Evolutionary conservation across 768 basidiomycete genomes (phyloP).

Genomic region (Leccinellum albellum): DNA sequence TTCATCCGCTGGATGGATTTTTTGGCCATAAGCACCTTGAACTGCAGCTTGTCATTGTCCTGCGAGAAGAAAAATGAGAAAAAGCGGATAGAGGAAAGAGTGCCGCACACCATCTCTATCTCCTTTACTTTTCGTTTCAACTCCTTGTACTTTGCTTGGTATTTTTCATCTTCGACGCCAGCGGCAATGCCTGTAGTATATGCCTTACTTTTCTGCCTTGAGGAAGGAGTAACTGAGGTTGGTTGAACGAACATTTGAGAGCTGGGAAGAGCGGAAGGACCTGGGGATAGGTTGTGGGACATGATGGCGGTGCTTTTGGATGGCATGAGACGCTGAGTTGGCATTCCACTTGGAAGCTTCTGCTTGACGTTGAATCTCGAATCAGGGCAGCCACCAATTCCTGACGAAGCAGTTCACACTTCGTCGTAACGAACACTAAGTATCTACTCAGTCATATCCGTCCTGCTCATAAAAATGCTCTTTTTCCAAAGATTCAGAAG

Average conservation of each 20-base stretch:
- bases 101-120: constrained; percentile 66
- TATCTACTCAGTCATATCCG: not conserved
- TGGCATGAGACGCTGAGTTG: constrained; percentile 29
- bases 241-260: constrained; percentile 35
- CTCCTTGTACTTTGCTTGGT: constrained; percentile 85
- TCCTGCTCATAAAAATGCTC: not conserved
- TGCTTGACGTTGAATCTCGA: constrained; percentile 28
- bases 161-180: constrained; percentile 81
- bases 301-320: constrained; percentile 47
- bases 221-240: constrained; percentile 27
- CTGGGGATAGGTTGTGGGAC: constrained; percentile 62
- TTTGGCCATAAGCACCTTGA: constrained; percentile 76
- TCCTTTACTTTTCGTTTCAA: constrained; percentile 85
- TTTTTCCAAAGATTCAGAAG: not conserved
- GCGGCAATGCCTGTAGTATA: constrained; percentile 64
- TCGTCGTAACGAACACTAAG: not conserved
- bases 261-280: constrained; percentile 41
- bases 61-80: constrained; percentile 28
- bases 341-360: constrained; percentile 22
- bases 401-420: constrained; percentile 6
- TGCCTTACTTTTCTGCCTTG: constrained; percentile 46
- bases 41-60: constrained; percentile 88
- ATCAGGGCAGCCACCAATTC: constrained; percentile 13
- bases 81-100: not conserved
- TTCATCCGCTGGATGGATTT: constrained; percentile 83